Percentiles rank a stretch among this genome's conserved stretches.
Conservation (phyloP, 805 yeast genomes). For the Candida endomychidarum region DNA sequence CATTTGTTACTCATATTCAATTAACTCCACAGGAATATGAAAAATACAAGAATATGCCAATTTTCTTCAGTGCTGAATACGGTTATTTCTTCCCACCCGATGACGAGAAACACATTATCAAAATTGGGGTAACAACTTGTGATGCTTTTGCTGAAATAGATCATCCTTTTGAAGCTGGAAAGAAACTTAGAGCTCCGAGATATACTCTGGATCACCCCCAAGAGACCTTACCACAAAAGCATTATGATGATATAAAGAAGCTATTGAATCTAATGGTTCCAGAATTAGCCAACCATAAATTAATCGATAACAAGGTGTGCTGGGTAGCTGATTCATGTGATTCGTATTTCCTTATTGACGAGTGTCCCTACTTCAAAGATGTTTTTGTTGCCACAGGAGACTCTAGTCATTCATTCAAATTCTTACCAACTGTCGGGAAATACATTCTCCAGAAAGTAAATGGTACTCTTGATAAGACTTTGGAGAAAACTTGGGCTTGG, state of each 20-base stretch:
- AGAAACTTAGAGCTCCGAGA: conserved; percentile 15
- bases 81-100: conserved; percentile 53
- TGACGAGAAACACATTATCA: conserved; percentile 26
- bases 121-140: conserved; percentile 24
- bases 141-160: conserved; percentile 16
- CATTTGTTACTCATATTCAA: conserved; percentile 36
- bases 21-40: conserved; percentile 34
- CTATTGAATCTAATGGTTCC: conserved; percentile 17
- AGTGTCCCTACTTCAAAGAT: conserved; percentile 30
- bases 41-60: conserved; percentile 38
- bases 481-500: conserved; percentile 22
- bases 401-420: conserved; percentile 49
- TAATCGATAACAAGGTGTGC: conserved; percentile 15
- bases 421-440: conserved; percentile 46
- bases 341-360: conserved; percentile 41
- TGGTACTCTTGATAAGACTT: conserved; percentile 22
- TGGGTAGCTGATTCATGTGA: conserved; percentile 37
- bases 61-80: conserved; percentile 42
- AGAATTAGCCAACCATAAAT: conserved; percentile 13
- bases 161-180: conserved; percentile 17
- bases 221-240: conserved; percentile 15
- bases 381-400: conserved; percentile 48
- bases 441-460: conserved; percentile 37
- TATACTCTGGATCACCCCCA: conserved; percentile 14
- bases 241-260: conserved; percentile 12